Conservation (phyloP, 2,329 filamentous ascomycete genomes). For the Fusarium coicis region DNA sequence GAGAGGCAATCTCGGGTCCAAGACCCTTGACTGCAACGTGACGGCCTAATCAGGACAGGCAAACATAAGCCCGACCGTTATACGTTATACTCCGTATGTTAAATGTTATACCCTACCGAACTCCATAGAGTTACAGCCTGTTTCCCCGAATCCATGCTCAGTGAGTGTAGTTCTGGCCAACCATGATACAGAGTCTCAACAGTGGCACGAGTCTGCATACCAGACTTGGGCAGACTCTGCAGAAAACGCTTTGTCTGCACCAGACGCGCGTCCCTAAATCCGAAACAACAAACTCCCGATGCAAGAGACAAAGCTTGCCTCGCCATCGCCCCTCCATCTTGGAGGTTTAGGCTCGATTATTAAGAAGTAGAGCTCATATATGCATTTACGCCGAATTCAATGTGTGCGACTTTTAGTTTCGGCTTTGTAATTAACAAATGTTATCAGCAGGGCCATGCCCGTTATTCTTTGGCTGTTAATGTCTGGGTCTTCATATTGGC, state of each 20-base stretch:
- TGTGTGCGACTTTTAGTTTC: constrained; percentile 2
- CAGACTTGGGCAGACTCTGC: constrained; percentile 30
- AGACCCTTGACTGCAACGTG: neutral
- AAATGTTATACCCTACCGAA: constrained; percentile 7
- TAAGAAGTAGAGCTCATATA: neutral
- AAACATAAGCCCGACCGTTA: neutral
- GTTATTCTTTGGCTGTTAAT: constrained; percentile 5
- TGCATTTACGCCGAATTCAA: neutral
- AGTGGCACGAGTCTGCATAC: constrained; percentile 40
- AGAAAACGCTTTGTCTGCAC: constrained; percentile 22
- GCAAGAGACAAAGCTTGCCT: neutral
- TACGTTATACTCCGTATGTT: neutral
- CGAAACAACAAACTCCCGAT: constrained; percentile 34
- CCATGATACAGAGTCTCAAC: constrained; percentile 17
- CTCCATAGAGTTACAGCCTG: constrained; percentile 10
- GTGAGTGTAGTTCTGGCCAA: constrained; percentile 9
- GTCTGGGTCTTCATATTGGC: neutral
- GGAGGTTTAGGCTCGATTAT: neutral
- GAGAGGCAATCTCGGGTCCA: neutral
- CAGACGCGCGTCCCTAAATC: constrained; percentile 36
- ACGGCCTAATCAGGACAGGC: neutral
- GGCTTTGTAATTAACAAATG: constrained; percentile 5
- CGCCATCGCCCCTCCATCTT: constrained; percentile 14
- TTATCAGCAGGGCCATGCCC: constrained; percentile 1
- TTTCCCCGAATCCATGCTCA: constrained; percentile 16